These are phyloP conservation scores for Salmacisia buchloeana DNA, from an alignment of 1,284 basidiomycete species.

Conservation along the genomic window DNA sequence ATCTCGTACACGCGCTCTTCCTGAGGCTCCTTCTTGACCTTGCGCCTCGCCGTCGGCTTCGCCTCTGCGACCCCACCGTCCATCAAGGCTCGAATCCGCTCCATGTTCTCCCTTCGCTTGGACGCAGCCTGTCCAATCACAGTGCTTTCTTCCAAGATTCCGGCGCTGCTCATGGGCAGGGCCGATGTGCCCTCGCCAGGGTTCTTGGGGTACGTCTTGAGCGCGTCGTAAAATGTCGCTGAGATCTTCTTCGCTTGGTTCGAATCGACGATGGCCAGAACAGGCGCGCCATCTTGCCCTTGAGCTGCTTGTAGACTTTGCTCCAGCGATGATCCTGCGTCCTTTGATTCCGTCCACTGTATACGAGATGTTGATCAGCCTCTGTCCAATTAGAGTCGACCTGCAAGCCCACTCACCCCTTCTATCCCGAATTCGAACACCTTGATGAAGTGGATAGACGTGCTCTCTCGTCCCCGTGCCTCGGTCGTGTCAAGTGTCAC, in stretches of 20 bases:
- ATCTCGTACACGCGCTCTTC: constrained; percentile 36
- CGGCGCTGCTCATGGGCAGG: neutral
- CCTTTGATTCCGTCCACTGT: too few species aligned
- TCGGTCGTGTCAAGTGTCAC: neutral
- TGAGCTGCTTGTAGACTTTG: too few species aligned
- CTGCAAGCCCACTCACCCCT: too few species aligned
- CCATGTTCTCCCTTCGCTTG: constrained; percentile 3
- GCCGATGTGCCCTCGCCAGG: neutral
- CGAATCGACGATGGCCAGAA: neutral
- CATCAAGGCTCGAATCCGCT: neutral
- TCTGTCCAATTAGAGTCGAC: too few species aligned
- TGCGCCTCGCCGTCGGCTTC: neutral
- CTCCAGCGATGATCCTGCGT: too few species aligned
- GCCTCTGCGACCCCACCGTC: neutral
- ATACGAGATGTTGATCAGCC: too few species aligned
- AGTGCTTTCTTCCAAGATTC: neutral
- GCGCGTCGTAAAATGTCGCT: neutral
- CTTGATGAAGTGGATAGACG: too few species aligned
- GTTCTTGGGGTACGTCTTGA: neutral
- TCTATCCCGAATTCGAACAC: too few species aligned
- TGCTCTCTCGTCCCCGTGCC: too few species aligned
- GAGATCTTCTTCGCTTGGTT: neutral
- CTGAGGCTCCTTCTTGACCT: neutral
- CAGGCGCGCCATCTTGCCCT: too few species aligned
- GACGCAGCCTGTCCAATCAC: neutral